Evolutionary conservation across 345 rosid species (phyloP), one percentile per base, ranked within the genome.

Genomic region (Anacardium occidentale): DNA sequence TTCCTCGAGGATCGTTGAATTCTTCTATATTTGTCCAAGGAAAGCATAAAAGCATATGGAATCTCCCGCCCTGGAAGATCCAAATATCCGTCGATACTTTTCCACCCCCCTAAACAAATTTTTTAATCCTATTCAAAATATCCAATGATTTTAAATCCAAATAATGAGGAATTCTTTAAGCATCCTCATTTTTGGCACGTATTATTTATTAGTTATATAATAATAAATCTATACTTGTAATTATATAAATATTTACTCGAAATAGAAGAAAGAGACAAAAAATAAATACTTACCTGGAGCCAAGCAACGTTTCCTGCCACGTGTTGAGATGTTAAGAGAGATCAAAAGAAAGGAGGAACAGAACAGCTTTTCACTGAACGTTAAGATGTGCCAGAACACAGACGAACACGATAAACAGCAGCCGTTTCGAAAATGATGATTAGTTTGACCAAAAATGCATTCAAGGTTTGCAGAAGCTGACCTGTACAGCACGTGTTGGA

Each of bases 321-420:
- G 51, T 29, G 48, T 20, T 8, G 52, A 53, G 26, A 0, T 29
- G n/a, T 47, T 0, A 21, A 17, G 34, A 14, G 18, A 48, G 24
- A n/a, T 1, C 5, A 3, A 66, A 0, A 24, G 29, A 5, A 5
- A 34, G 29, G 5, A n/a, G 10, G 32, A 18, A 18, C 9, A 37
- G 42, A 9, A 37, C 42, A 5, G 7, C 40, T 34, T 20, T 50
- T 44, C 59, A 51, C 64, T 26, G 72, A 11, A 57, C 10, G 55
- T 63, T 73, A 40, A 44, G 11, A 69, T 70, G 75, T 32, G 18
- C 56, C 75, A 25, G 7, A 53, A 10, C 59, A 50, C 74, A 67
- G 73, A 37, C 14, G 52, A n/a, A n/a, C n/a, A n/a, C n/a, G n/a
- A n/a, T n/a, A n/a, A n/a, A n/a, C 13, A 3, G 24, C 17, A 45